Evolutionary conservation across 2,329 filamentous ascomycete genomes (phyloP).

Genomic region (Cryphonectria parasitica): DNA sequence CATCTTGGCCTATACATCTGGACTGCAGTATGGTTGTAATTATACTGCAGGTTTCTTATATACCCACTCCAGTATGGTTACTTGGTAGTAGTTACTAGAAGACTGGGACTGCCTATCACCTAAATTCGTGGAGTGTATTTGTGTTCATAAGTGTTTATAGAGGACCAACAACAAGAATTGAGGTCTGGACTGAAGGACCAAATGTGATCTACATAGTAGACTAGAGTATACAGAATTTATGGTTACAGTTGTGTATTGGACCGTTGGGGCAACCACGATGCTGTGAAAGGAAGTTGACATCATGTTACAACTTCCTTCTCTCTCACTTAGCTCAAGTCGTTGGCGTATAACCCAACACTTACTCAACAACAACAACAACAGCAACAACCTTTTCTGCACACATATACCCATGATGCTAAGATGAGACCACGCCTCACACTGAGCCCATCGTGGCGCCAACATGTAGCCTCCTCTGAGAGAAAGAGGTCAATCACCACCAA

Average conservation of each 20-base stretch:
- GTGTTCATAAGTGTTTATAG: neutral
- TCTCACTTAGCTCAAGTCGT: neutral
- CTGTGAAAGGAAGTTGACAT: neutral
- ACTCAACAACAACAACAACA: neutral
- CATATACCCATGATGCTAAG: constrained; percentile 5
- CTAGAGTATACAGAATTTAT: neutral
- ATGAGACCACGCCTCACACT: constrained; percentile 20
- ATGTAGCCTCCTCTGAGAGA: neutral
- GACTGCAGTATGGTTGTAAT: no score
- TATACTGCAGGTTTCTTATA: no score
- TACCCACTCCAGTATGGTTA: no score
- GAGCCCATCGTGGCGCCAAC: constrained; percentile 18
- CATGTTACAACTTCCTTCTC: neutral
- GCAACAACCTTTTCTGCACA: neutral
- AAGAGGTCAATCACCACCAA: constrained; percentile 18
- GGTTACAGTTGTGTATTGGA: no score
- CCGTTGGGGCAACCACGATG: neutral
- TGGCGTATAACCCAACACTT: neutral
- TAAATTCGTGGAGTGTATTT: no score
- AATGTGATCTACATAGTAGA: neutral
- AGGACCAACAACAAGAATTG: neutral
- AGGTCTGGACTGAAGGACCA: neutral
- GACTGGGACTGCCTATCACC: no score
- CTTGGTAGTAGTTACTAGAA: no score
- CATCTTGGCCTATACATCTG: neutral